phyloP scores from a whole-genome alignment of 225 moss, liverwort and hornwort species.

The Physcomitrellopsis africana region DNA sequence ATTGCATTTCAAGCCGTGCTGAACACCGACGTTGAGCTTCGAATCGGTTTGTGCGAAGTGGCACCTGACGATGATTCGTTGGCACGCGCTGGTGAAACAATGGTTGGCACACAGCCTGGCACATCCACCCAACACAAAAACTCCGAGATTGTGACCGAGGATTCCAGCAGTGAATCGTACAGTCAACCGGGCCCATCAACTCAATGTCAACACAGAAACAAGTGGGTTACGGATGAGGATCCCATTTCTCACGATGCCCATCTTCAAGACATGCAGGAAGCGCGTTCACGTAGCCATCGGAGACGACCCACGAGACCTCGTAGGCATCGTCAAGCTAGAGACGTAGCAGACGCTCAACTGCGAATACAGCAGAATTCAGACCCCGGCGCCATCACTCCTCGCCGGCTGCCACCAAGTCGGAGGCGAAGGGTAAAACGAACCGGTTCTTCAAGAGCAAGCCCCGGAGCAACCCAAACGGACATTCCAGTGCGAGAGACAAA shows the following conservation, averaged over 20 bases:
- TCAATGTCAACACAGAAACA: slow-evolving; percentile 7
- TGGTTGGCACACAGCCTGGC: slow-evolving; percentile 26
- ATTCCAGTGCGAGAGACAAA: slow-evolving; percentile 22
- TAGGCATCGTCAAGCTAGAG: slow-evolving; percentile 27
- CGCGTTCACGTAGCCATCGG: slow-evolving; percentile 29
- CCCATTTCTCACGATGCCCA: background rate
- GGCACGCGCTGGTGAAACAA: slow-evolving; percentile 28
- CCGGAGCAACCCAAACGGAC: slow-evolving; percentile 18
- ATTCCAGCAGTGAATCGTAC: slow-evolving; percentile 21
- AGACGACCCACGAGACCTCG: slow-evolving; percentile 29
- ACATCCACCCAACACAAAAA: slow-evolving; percentile 23
- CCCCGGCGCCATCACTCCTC: slow-evolving; percentile 35
- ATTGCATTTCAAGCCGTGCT: slow-evolving; percentile 83
- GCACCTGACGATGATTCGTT: slow-evolving; percentile 28
- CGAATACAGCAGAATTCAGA: slow-evolving; percentile 13
- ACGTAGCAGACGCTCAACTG: slow-evolving; percentile 9
- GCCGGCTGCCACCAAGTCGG: slow-evolving; percentile 36
- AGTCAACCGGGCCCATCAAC: slow-evolving; percentile 17
- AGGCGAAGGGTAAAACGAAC: slow-evolving; percentile 31
- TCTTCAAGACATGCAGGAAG: slow-evolving; percentile 19
- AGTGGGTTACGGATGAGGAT: slow-evolving; percentile 6
- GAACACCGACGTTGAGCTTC: slow-evolving; percentile 74
- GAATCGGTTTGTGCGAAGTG: slow-evolving; percentile 56
- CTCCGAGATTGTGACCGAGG: slow-evolving; percentile 35
- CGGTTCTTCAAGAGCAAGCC: background rate